Base-by-base conservation (phyloP, 2,329 filamentous ascomycete species). In the Fusarium palustre region DNA sequence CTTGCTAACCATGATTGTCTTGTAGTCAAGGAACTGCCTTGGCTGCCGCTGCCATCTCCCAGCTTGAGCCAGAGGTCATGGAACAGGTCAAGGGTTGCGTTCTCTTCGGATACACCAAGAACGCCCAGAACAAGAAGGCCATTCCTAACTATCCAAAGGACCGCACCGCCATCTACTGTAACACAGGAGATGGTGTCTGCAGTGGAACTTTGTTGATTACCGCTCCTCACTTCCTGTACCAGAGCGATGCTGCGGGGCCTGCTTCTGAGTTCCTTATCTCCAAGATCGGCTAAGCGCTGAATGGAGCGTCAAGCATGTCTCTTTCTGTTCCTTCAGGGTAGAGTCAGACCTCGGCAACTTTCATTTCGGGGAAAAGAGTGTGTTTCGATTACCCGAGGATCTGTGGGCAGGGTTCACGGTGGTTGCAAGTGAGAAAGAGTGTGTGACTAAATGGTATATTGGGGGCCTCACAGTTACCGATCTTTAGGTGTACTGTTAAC, bases 81-180 rank as follows among this genome's bases (percentile, higher is more conserved):
- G 58, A 60, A 2, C 55, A 60, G 1, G 55, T 60, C 18, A 39
- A 59, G n/a, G 58, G 58, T 3, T 57, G 55, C 0, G 58, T 57
- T 0, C 15, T 60, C 1, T 60, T 60, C 11, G 58, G 55, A 1
- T 60, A 60, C 33, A 60, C 58, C 1, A 60, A 60, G 11, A 60
- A 60, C 11, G 36, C 57, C 2, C 58, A 60, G n/a, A 57, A 59
- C 3, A 47, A 47, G 2, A 33, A 57, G 0, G 42, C 22, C 0
- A 60, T 60, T 2, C 58, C 42, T 0, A 31, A 60, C 3, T 60
- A 24, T 31, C 55, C 55, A 7, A 22, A 38, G 0, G 55, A 60
- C 2, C 56, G 30, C 25, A 60, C 58, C 1, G 58, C 33, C 2
- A 48, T 60, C 10, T 60, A 59, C 16, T 60, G 58, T 2, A 25